Evolutionary conservation across 176 grass and related monocot genomes (phyloP).

Genomic region (Themeda triandra): DNA sequence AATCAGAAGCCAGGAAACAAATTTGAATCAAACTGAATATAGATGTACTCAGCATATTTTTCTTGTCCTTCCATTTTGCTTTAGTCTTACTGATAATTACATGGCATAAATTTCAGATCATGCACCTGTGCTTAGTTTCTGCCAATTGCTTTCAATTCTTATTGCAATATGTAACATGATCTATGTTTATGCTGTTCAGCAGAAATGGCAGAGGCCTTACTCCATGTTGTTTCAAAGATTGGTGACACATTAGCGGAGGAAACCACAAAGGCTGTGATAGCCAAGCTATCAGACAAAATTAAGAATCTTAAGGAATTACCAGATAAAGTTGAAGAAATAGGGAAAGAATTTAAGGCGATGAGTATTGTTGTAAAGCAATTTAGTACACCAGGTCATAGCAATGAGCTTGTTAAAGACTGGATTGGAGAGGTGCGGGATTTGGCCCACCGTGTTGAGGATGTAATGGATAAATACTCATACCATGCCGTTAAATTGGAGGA

Average conservation of each 20-base stretch:
- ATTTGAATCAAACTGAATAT: not conserved
- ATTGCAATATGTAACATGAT: not conserved
- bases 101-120: not conserved
- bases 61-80: not conserved
- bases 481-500: not conserved
- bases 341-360: not conserved
- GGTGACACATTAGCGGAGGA: not conserved
- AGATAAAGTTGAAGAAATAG: not conserved
- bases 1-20: not conserved
- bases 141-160: not conserved
- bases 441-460: constrained; percentile 8
- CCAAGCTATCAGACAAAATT: constrained; percentile 9
- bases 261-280: not conserved
- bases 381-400: not conserved
- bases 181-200: not conserved
- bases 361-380: not conserved
- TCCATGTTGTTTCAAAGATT: constrained; percentile 18
- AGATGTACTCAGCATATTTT: not conserved
- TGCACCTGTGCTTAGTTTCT: not conserved
- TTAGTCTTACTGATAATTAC: not conserved
- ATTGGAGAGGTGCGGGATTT: not conserved
- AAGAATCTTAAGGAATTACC: not conserved
- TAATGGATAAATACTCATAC: constrained; percentile 18
- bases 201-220: constrained; percentile 25
- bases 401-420: not conserved